Conservation (phyloP, 305 asterid species). For the Stenogyne calaminthoides region DNA sequence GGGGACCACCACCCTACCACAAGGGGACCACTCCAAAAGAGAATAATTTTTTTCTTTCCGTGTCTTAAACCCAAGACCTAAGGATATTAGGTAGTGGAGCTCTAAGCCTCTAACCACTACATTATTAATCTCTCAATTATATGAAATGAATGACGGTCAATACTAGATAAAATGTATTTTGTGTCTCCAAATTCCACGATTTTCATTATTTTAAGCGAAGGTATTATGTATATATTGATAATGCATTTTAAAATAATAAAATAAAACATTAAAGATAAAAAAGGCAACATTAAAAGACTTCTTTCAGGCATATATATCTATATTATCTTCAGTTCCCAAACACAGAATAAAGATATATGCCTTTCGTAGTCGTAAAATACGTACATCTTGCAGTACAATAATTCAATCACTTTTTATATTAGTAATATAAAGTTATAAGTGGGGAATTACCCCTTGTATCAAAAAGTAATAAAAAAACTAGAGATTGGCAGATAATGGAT, state of each 20-base stretch:
- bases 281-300: not conserved
- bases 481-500: not conserved
- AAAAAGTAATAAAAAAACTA: not conserved
- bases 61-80: too few relatives aligned
- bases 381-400: conserved; percentile 38
- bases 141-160: not conserved
- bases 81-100: too few relatives aligned
- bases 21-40: too few relatives aligned
- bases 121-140: too few relatives aligned
- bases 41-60: too few relatives aligned
- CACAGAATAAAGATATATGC: conserved; percentile 11
- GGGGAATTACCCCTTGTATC: not conserved
- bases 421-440: not conserved
- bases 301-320: not conserved
- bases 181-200: not conserved
- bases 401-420: conserved; percentile 36
- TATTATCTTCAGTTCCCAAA: conserved; percentile 8
- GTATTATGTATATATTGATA: not conserved
- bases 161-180: too few relatives aligned
- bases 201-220: too few relatives aligned
- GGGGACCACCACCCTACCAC: too few relatives aligned
- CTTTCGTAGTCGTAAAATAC: conserved; percentile 24
- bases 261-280: not conserved
- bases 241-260: not conserved
- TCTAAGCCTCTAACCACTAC: too few relatives aligned